Base-by-base conservation (phyloP, 192 early-diverging fungal genomes). In the Coemansia interrupta region DNA sequence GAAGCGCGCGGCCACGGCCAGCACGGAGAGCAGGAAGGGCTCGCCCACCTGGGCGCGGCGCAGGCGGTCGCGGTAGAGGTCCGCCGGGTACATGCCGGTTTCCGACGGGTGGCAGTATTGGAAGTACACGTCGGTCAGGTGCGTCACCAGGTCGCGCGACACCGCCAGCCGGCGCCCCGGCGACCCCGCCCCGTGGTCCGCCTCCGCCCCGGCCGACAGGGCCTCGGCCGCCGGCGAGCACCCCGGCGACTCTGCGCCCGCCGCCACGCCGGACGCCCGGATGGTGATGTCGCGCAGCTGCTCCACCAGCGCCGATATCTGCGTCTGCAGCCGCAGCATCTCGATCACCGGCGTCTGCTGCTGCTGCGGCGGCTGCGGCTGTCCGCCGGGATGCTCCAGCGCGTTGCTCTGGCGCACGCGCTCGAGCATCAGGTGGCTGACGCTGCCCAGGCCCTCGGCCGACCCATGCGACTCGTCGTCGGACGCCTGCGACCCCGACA, bases 271-370 rank as follows among this genome's bases (percentile, higher is more conserved):
- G 0, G 75, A 68, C 22, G 46, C 66, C n/a, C 54, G 53, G 26
- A 78, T 65, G 6, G 75, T 78, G 4, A 78, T 19, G 44, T 57
- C 68, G 45, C 75, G 75, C 43, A 78, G 61, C 61, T 72, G 65
- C 40, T 68, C 70, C 1, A 78, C 70, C n/a, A 78, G 63, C 4
- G 43, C 39, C 4, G 75, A 68, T 14, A 78, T 78, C 62, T 78
- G 75, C 36, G 68, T 64, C 58, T 78, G 75, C 61, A 78, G 55
- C 39, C 75, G 29, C 29, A 78, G 65, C 75, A 78, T 78, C 38
- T 78, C 75, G 61, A 72, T 69, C 3, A 78, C 62, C 14, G 65
- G 70, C 62, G 52, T 24, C 46, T 60, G 54, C 9, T 28, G 18
- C 45, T 44, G 54, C 23, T 38, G 29, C 41, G 9, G 22, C 50